Percentiles rank a stretch among this genome's conserved stretches.
Evolutionary conservation across 164 flowering plant genomes (phyloP).

Genomic region (Chimonanthus praecox): DNA sequence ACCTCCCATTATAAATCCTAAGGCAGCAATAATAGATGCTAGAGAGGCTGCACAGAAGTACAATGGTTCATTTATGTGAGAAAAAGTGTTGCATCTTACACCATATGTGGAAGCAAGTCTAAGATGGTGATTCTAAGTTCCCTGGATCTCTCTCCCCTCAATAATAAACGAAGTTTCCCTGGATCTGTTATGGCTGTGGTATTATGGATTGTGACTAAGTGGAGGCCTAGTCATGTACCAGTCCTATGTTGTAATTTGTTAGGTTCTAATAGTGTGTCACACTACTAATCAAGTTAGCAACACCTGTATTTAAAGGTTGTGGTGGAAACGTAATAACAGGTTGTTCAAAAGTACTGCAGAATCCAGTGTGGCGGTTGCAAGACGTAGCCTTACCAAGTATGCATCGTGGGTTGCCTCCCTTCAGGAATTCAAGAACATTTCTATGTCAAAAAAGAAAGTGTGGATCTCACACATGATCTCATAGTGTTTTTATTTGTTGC

Average conservation of each 20-base stretch:
- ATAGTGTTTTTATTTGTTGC: no score
- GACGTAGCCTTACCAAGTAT: no score
- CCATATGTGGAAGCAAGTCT: not conserved
- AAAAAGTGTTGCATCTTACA: not conserved
- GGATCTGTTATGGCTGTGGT: not conserved
- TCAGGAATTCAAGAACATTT: no score
- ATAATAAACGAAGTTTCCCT: not conserved
- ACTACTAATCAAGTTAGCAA: not conserved
- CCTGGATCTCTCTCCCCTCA: no score
- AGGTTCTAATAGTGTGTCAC: not conserved
- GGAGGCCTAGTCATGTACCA: not conserved
- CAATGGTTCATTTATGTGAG: constrained; percentile 11
- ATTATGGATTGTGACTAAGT: not conserved
- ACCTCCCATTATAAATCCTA: constrained; percentile 1
- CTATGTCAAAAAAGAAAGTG: no score
- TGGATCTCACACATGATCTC: no score
- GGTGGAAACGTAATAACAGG: no score
- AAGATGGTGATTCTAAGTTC: not conserved
- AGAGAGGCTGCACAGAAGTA: constrained; percentile 14
- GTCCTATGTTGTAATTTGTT: not conserved
- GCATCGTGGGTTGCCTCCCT: no score
- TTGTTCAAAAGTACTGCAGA: no score
- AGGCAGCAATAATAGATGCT: constrained; percentile 12
- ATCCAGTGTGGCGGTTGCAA: no score
- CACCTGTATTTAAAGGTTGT: not conserved